Evolutionary conservation across 2,329 filamentous ascomycete species (phyloP).

Genomic region (Exophiala dermatitidis): DNA sequence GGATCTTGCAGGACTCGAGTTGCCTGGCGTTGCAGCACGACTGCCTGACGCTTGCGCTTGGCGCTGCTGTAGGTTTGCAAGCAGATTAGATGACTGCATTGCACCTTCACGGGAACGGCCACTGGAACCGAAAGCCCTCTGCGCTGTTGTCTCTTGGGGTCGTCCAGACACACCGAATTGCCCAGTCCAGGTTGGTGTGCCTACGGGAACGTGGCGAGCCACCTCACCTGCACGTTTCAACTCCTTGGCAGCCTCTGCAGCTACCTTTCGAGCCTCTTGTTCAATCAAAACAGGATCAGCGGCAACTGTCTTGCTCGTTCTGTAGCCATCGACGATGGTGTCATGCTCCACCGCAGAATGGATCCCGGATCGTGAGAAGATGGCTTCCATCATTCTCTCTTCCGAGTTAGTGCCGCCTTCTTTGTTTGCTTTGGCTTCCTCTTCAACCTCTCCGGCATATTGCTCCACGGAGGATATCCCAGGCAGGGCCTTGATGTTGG

Average conservation of each 20-base stretch:
- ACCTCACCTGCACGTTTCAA: constrained; percentile 66
- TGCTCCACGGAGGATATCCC: constrained; percentile 60
- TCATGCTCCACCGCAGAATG: constrained; percentile 93
- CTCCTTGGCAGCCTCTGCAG: constrained; percentile 67
- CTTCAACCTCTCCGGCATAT: constrained; percentile 47
- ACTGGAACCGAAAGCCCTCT: constrained; percentile 38
- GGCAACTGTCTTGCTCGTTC: constrained; percentile 54
- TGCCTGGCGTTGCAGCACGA: constrained; percentile 17
- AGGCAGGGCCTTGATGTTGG: constrained; percentile 48
- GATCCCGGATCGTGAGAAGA: constrained; percentile 78
- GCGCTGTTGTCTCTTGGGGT: constrained; percentile 48
- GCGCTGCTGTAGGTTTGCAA: constrained; percentile 52
- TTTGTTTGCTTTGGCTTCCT: constrained; percentile 34
- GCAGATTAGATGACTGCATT: constrained; percentile 41
- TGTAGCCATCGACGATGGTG: constrained; percentile 66
- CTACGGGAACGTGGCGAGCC: constrained; percentile 66
- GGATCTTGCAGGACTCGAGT: constrained; percentile 25
- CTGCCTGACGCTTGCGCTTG: constrained; percentile 37
- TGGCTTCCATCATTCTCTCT: constrained; percentile 75
- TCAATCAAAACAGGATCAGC: constrained; percentile 74
- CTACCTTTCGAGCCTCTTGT: constrained; percentile 72
- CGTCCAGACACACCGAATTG: constrained; percentile 70
- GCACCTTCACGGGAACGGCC: constrained; percentile 25
- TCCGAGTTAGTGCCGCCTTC: constrained; percentile 44
- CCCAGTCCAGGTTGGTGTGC: constrained; percentile 91